Conservation (phyloP, 768 basidiomycete genomes). For the Boletellus sp. region DNA sequence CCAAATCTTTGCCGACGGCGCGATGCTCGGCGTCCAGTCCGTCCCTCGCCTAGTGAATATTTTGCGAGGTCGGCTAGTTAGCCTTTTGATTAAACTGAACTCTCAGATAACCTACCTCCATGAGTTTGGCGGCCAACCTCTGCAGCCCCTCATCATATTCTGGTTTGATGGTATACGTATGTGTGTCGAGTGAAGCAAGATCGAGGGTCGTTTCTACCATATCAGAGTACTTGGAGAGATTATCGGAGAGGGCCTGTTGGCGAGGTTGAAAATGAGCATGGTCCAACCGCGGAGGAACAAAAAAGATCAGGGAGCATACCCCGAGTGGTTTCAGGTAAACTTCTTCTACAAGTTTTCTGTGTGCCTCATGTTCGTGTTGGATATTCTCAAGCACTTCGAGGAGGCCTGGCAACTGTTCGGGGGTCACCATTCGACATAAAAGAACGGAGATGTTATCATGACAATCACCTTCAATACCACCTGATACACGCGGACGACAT, state of each 20-base stretch:
- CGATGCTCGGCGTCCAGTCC: slow-evolving; percentile 80
- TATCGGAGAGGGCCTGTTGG: slow-evolving; percentile 56
- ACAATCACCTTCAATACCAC: slow-evolving; percentile 71
- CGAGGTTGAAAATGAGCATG: not conserved
- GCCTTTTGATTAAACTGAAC: not conserved
- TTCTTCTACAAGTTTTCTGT: slow-evolving; percentile 58
- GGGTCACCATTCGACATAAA: not conserved
- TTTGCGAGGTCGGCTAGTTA: not conserved
- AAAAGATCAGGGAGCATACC: slow-evolving; percentile 38
- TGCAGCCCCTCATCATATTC: slow-evolving; percentile 81
- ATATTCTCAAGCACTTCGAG: slow-evolving; percentile 57
- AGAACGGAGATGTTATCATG: not conserved
- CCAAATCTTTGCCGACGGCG: slow-evolving; percentile 62
- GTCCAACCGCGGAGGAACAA: not conserved
- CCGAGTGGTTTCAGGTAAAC: slow-evolving; percentile 59
- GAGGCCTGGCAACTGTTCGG: slow-evolving; percentile 68
- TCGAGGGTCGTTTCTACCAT: slow-evolving; percentile 98
- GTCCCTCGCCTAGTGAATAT: slow-evolving; percentile 53
- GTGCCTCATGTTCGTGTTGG: slow-evolving; percentile 44
- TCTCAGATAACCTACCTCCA: slow-evolving; percentile 37
- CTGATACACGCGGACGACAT: slow-evolving; percentile 95
- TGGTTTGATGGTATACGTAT: slow-evolving; percentile 89
- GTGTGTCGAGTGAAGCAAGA: slow-evolving; percentile 75
- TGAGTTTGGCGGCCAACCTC: slow-evolving; percentile 63
- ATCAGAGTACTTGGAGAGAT: slow-evolving; percentile 75